phyloP scores from a whole-genome alignment of 2,329 filamentous ascomycete species.

The Penicillium griseofulvum region DNA sequence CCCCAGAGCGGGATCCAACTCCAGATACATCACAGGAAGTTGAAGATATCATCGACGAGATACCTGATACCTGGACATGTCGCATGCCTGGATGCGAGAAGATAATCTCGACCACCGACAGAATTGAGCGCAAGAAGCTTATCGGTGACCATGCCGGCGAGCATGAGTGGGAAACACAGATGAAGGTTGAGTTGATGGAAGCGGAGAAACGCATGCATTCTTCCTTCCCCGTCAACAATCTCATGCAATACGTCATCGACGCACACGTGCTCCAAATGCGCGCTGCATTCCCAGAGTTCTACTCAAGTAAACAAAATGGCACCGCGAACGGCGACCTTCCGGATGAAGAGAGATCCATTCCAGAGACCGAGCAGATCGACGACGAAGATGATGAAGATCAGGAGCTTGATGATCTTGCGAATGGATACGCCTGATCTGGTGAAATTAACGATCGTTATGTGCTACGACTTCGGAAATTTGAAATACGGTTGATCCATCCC shows the following conservation, averaged over 20 bases:
- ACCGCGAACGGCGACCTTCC: neutral
- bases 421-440: neutral
- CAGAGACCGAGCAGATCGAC: neutral
- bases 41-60: conserved; percentile 2
- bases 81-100: conserved; percentile 22
- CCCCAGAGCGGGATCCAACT: conserved; percentile 4
- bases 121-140: conserved; percentile 18
- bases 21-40: neutral
- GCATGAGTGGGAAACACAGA: conserved; percentile 26
- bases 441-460: neutral
- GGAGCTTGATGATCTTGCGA: conserved; percentile 8
- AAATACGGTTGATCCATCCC: neutral
- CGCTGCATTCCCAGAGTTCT: conserved; percentile 24
- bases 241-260: conserved; percentile 24
- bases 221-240: conserved; percentile 20
- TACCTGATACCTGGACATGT: conserved; percentile 17
- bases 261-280: conserved; percentile 26
- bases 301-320: conserved; percentile 4
- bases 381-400: conserved; percentile 7
- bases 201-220: conserved; percentile 25
- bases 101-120: conserved; percentile 11
- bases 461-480: neutral
- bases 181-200: conserved; percentile 26
- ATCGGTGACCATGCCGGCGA: conserved; percentile 23
- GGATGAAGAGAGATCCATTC: neutral